Evolutionary conservation across 495 filamentous ascomycete species (phyloP).

Genomic region (Amphirosellinia nigrospora): DNA sequence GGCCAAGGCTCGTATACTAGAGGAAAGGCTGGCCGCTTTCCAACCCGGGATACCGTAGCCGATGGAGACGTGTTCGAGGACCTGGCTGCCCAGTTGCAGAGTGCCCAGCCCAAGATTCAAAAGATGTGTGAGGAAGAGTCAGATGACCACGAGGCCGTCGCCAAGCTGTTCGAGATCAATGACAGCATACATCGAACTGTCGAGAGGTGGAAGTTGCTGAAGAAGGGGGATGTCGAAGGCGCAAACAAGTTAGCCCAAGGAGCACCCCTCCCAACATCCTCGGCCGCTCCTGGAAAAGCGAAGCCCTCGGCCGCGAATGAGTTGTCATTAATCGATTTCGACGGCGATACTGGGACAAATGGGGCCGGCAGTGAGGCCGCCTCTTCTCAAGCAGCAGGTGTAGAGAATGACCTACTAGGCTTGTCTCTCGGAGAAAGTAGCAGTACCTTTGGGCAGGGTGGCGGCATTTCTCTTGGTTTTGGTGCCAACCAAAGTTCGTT

Average conservation of each 20-base stretch:
- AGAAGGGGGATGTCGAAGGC: slow-evolving; percentile 88
- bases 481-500: slow-evolving; percentile 68
- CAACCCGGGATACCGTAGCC: slow-evolving; percentile 77
- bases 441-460: slow-evolving; percentile 66
- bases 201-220: slow-evolving; percentile 90
- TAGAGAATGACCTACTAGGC: slow-evolving; percentile 62
- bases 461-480: slow-evolving; percentile 86
- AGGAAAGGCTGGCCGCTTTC: slow-evolving; percentile 89
- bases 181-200: slow-evolving; percentile 98
- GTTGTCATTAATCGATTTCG: slow-evolving; percentile 91
- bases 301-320: slow-evolving; percentile 78
- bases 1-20: slow-evolving; percentile 87
- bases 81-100: slow-evolving; percentile 87
- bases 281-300: slow-evolving; percentile 69
- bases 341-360: slow-evolving; percentile 68
- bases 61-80: slow-evolving; percentile 97
- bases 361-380: slow-evolving; percentile 47
- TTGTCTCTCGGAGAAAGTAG: slow-evolving; percentile 55
- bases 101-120: slow-evolving; percentile 96
- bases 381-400: slow-evolving; percentile 42
- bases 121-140: slow-evolving; percentile 99
- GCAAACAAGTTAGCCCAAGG: slow-evolving; percentile 86
- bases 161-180: slow-evolving; percentile 94
- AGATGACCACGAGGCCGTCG: slow-evolving; percentile 93
- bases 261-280: slow-evolving; percentile 63